phyloP scores from a whole-genome alignment of 2,329 filamentous ascomycete genomes.

The Colletotrichum phormii region DNA sequence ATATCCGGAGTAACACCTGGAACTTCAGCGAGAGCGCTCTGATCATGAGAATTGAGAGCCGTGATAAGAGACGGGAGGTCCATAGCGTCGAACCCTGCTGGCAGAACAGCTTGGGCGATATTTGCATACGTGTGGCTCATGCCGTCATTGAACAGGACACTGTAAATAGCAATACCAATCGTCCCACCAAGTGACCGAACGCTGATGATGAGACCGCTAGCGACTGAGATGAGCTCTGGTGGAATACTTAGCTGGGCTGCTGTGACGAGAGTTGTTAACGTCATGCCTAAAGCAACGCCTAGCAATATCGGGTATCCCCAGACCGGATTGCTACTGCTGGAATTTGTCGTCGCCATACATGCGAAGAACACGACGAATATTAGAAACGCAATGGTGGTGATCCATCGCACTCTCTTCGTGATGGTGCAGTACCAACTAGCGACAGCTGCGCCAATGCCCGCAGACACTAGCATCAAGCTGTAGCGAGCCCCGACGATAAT shows the following conservation, averaged over 20 bases:
- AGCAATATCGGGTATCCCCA: neutral
- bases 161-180: neutral
- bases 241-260: neutral
- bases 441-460: too few species aligned
- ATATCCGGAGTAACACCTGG: neutral
- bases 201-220: neutral
- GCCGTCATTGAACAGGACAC: neutral
- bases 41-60: neutral
- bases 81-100: neutral
- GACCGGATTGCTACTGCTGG: neutral
- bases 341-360: neutral
- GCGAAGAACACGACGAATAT: neutral
- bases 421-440: neutral
- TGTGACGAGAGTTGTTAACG: neutral
- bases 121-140: neutral
- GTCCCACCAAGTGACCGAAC: neutral
- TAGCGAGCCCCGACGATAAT: too few species aligned
- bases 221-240: neutral
- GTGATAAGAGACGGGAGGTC: neutral
- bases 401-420: neutral
- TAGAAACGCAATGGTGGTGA: neutral
- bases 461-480: too few species aligned
- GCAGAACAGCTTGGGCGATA: neutral
- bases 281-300: neutral
- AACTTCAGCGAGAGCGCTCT: neutral